These are phyloP conservation scores for Ogataea thermomethanolica DNA, from an alignment of 805 yeast genomes.

Conservation along the genomic window DNA sequence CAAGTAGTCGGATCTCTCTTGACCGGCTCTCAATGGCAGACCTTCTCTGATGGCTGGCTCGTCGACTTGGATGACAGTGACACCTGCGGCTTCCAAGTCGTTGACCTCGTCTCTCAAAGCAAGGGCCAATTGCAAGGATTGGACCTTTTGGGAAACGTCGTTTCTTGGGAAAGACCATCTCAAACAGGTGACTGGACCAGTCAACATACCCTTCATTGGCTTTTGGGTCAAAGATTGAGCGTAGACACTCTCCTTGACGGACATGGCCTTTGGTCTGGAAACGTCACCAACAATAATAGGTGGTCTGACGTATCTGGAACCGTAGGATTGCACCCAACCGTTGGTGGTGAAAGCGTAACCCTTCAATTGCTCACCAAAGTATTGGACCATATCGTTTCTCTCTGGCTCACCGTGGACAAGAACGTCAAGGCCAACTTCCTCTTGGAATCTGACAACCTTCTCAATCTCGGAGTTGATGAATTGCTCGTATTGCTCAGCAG, in stretches of 20 bases:
- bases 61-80: slow-evolving; percentile 96
- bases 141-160: slow-evolving; percentile 88
- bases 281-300: slow-evolving; percentile 99
- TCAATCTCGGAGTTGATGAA: slow-evolving; percentile 97
- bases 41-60: slow-evolving; percentile 99
- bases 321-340: slow-evolving; percentile 99
- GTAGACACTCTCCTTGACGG: slow-evolving; percentile 98
- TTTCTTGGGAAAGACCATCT: slow-evolving; percentile 99
- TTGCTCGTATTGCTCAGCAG: slow-evolving; percentile 92
- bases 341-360: slow-evolving; percentile 98
- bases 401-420: slow-evolving; percentile 99
- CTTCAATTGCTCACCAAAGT: slow-evolving; percentile 97
- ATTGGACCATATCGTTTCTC: slow-evolving; percentile 99
- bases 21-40: slow-evolving; percentile 97
- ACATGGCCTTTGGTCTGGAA: slow-evolving; percentile 97
- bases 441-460: slow-evolving; percentile 97
- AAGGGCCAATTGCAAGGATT: slow-evolving; percentile 94
- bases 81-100: slow-evolving; percentile 98
- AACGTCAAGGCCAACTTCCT: slow-evolving; percentile 96
- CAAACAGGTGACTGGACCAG: slow-evolving; percentile 99
- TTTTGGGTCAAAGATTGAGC: slow-evolving; percentile 94
- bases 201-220: slow-evolving; percentile 99
- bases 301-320: slow-evolving; percentile 99
- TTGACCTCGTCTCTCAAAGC: slow-evolving; percentile 98
- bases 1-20: slow-evolving; percentile 93